Conservation (phyloP, 805 yeast species). For the Wickerhamiella dianesei region DNA sequence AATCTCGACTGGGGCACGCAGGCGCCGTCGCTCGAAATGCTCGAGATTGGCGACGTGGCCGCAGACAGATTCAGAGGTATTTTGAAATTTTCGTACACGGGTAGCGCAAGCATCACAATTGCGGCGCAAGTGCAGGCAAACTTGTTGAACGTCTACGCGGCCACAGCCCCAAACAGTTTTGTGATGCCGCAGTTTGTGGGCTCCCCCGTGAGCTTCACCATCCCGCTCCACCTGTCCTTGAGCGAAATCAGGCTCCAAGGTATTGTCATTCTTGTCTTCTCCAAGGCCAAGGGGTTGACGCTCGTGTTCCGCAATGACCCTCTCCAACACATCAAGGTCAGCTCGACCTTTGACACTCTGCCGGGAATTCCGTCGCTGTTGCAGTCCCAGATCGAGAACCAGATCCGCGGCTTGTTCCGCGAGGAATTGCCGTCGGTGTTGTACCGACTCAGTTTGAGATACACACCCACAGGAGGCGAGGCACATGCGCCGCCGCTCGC, state of each 20-base stretch:
- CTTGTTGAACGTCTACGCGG: constrained; percentile 52
- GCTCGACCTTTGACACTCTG: constrained; percentile 75
- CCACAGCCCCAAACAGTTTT: constrained; percentile 34
- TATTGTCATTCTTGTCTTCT: constrained; percentile 72
- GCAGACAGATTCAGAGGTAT: constrained; percentile 68
- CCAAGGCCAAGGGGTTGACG: constrained; percentile 70
- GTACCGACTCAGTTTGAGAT: constrained; percentile 60
- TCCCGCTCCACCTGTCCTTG: constrained; percentile 65
- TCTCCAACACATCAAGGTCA: constrained; percentile 64
- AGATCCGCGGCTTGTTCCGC: constrained; percentile 64
- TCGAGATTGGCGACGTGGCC: constrained; percentile 73
- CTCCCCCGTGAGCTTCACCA: constrained; percentile 53
- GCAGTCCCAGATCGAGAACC: constrained; percentile 70
- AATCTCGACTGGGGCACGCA: constrained; percentile 61
- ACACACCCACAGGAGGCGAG: constrained; percentile 31
- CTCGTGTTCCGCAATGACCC: constrained; percentile 84
- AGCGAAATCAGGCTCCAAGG: constrained; percentile 63
- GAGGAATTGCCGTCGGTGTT: constrained; percentile 73
- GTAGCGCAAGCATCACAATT: constrained; percentile 62
- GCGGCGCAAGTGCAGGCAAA: constrained; percentile 77
- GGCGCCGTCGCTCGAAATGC: constrained; percentile 62
- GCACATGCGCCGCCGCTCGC: constrained; percentile 3
- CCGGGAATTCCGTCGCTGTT: constrained; percentile 72
- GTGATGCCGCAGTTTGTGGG: constrained; percentile 53
- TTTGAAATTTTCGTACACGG: constrained; percentile 60